These are phyloP conservation scores for Ramichloridium luteum DNA, from an alignment of 2,329 filamentous ascomycete genomes.

Conservation along the genomic window DNA sequence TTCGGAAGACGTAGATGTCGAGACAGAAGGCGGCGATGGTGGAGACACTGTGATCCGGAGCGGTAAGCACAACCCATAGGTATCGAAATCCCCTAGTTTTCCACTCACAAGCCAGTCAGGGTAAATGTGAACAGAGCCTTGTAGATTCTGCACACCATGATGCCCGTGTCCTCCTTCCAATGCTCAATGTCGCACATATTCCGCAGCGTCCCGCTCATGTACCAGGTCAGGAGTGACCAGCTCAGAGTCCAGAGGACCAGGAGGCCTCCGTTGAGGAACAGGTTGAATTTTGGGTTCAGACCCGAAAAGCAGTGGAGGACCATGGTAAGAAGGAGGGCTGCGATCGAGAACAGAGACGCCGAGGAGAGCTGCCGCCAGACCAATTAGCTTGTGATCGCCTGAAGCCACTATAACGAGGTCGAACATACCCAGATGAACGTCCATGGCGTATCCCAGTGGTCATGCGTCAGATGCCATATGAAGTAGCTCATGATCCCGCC, in stretches of 20 bases:
- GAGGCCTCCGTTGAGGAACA: constrained; percentile 37
- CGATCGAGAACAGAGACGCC: constrained; percentile 40
- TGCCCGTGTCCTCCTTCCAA: constrained; percentile 44
- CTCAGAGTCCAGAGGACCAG: constrained; percentile 41
- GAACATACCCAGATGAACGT: constrained; percentile 45
- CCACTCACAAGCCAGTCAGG: constrained; percentile 33
- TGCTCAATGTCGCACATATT: constrained; percentile 30
- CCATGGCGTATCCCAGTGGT: constrained; percentile 44
- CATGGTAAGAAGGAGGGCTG: constrained; percentile 37
- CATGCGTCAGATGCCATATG: constrained; percentile 40
- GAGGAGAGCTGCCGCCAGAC: constrained; percentile 34
- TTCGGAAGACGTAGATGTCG: constrained; percentile 38
- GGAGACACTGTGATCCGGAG: constrained; percentile 23
- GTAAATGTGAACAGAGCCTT: constrained; percentile 49
- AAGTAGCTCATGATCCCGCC: constrained; percentile 44
- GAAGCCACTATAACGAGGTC: background rate
- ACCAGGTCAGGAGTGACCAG: constrained; percentile 42
- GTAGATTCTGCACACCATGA: constrained; percentile 46
- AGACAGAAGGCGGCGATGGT: constrained; percentile 37
- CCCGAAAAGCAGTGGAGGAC: constrained; percentile 40
- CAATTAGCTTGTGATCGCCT: background rate
- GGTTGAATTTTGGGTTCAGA: constrained; percentile 41
- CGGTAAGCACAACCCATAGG: background rate
- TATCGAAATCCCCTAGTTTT: constrained; percentile 5
- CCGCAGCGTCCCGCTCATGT: constrained; percentile 40